These are phyloP conservation scores for Lepraria neglecta DNA, from an alignment of 495 filamentous ascomycete genomes.

Conservation along the genomic window DNA sequence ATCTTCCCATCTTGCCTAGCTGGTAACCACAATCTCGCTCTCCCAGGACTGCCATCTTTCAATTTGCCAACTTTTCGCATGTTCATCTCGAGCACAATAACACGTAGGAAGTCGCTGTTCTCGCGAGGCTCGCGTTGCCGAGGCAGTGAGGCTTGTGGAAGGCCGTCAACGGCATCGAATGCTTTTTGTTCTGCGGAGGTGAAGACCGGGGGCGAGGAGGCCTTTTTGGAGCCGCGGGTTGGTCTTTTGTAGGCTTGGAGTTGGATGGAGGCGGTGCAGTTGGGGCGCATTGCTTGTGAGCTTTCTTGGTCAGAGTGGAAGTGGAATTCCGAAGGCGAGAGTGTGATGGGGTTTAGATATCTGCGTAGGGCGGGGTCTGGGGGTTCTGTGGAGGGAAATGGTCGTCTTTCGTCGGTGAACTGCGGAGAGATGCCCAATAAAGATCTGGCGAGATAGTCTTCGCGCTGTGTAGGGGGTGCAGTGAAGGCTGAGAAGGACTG, in stretches of 20 bases:
- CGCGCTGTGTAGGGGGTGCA: constrained; percentile 57
- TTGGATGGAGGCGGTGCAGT: constrained; percentile 72
- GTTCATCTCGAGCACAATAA: constrained; percentile 94
- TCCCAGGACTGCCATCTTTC: constrained; percentile 72
- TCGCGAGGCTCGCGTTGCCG: constrained; percentile 86
- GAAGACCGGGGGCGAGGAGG: constrained; percentile 28
- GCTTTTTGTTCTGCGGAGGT: constrained; percentile 13
- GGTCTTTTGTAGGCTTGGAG: constrained; percentile 69
- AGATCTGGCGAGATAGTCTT: constrained; percentile 85
- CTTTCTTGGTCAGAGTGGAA: constrained; percentile 44
- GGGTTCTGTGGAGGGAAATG: constrained; percentile 63
- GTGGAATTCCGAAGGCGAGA: constrained; percentile 61
- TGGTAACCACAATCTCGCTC: constrained; percentile 80
- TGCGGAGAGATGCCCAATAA: constrained; percentile 70
- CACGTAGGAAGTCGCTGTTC: constrained; percentile 87
- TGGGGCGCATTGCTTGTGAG: constrained; percentile 26
- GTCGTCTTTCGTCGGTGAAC: constrained; percentile 83
- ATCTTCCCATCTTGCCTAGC: constrained; percentile 52
- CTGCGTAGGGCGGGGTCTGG: constrained; percentile 83
- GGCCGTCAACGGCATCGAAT: constrained; percentile 14
- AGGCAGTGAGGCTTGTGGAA: constrained; percentile 30
- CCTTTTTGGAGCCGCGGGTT: constrained; percentile 29
- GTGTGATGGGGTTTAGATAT: constrained; percentile 80
- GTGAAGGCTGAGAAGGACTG: constrained; percentile 71
- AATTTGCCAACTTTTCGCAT: constrained; percentile 92